Conservation (phyloP, 176 grass and related monocot genomes). For the Carex littledalei region DNA sequence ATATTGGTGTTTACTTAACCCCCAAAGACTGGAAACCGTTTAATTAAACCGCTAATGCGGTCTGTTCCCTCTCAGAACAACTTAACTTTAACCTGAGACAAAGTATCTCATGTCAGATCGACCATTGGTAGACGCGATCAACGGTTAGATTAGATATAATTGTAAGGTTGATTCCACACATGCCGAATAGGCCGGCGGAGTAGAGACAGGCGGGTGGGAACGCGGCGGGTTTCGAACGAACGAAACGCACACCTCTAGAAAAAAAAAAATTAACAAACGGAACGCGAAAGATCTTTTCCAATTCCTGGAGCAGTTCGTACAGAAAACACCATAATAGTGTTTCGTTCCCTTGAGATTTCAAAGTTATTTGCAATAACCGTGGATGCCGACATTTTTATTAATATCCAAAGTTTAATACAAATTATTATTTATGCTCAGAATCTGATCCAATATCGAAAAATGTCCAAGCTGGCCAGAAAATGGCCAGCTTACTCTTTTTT, state of each 20-base stretch:
- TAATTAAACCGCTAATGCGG: constrained; percentile 17
- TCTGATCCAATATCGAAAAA: too few relatives aligned
- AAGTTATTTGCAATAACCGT: background rate
- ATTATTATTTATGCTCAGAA: too few relatives aligned
- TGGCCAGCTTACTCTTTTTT: too few relatives aligned
- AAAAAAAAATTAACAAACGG: background rate
- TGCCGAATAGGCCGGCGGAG: constrained; percentile 5
- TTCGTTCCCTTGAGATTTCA: background rate
- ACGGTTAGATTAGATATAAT: background rate
- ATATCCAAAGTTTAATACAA: too few relatives aligned
- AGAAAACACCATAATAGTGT: background rate
- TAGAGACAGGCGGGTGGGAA: constrained; percentile 26
- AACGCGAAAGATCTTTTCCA: background rate
- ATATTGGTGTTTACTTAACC: constrained; percentile 17
- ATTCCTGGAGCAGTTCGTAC: background rate
- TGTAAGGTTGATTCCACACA: background rate
- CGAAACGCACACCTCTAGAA: background rate
- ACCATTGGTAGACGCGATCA: background rate
- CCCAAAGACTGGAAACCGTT: constrained; percentile 19
- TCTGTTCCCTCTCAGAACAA: background rate
- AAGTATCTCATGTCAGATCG: background rate
- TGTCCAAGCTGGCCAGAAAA: too few relatives aligned
- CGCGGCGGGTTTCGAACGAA: background rate
- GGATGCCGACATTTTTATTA: too few relatives aligned
- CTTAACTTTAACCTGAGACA: background rate